These are phyloP conservation scores for Yamadazyma sp. DNA, from an alignment of 1,139 yeast genomes.

Conservation along the genomic window DNA sequence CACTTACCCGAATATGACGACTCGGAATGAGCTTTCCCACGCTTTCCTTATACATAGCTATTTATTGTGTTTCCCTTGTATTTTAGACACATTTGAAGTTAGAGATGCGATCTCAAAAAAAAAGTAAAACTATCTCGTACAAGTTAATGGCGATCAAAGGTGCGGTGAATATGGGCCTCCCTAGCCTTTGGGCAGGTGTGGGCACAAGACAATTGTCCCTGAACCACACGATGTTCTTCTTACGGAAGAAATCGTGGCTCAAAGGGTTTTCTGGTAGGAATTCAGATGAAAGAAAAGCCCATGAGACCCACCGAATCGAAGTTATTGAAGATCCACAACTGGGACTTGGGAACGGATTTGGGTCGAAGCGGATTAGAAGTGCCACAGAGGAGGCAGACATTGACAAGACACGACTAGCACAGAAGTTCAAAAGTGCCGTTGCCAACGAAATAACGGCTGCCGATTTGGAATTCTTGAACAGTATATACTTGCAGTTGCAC, in stretches of 20 bases:
- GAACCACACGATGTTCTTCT: not conserved
- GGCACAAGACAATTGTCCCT: not conserved
- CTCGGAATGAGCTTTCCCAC: not conserved
- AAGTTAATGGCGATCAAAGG: too few species aligned
- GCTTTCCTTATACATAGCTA: not conserved
- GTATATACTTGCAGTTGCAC: slow-evolving; percentile 15
- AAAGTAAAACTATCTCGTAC: not conserved
- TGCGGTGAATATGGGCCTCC: too few species aligned
- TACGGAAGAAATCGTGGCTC: slow-evolving; percentile 2
- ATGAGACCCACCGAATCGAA: not conserved
- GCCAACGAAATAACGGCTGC: not conserved
- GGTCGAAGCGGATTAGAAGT: not conserved
- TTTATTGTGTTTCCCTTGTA: slow-evolving; percentile 1
- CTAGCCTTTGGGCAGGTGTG: not conserved
- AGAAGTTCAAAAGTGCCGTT: slow-evolving; percentile 1
- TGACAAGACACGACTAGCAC: not conserved
- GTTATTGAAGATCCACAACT: not conserved
- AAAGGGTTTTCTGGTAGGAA: not conserved
- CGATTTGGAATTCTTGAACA: slow-evolving; percentile 9
- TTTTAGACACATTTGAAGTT: not conserved
- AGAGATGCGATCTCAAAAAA: not conserved
- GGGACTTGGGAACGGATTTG: not conserved
- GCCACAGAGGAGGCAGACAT: not conserved
- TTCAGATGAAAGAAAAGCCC: not conserved
- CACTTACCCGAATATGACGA: slow-evolving; percentile 47